Base-by-base conservation (phyloP, 208 protist genomes). In the Ichthyophonus hoferi region DNA sequence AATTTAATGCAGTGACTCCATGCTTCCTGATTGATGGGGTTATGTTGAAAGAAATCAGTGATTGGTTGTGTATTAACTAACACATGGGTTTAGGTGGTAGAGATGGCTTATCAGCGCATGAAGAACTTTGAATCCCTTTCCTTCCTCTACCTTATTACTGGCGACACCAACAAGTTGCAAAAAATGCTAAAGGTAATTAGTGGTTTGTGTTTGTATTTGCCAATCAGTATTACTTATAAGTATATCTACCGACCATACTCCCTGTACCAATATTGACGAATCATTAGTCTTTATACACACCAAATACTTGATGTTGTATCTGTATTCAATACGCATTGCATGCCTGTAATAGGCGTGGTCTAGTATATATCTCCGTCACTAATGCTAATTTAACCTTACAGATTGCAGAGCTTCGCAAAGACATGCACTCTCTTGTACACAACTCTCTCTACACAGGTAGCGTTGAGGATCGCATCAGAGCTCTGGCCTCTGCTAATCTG, bases 141-240 rank as follows among this genome's bases (percentile, higher is more conserved):
- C 1, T 97, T 99, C 91, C 94, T 99, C 17, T 98, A 98, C 39
- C 90, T 99, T 33, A 93, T 99, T 83, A 98, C 96, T 34, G 98
- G 98, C 86, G 98, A 99, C 93, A 92, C 93, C n/a, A 91, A 94
- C n/a, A 96, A 97, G 50, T 89, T 99, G 0, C 90, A 91, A 17
- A 97, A 97, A 91, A 96, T 99, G 90, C 90, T 98, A 34, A 96
- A 97, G 85, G 94, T 95, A 79, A 93, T 93, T 3, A n/a, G n/a
- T n/a, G n/a, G n/a, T n/a, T n/a, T n/a, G 87, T 38, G 31, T 78
- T 38, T n/a, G 1, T 33, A 1, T 1, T 14, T 2, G 67, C n/a
- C 37, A 31, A 3, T 58, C 17, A 3, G 3, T 58, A 58, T 58
- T 58, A 31, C 3, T 58, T 58, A 31, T 58, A 31, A 37, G 31